Conservation (phyloP, 2,329 filamentous ascomycete genomes). For the Microascus cirrosus region DNA sequence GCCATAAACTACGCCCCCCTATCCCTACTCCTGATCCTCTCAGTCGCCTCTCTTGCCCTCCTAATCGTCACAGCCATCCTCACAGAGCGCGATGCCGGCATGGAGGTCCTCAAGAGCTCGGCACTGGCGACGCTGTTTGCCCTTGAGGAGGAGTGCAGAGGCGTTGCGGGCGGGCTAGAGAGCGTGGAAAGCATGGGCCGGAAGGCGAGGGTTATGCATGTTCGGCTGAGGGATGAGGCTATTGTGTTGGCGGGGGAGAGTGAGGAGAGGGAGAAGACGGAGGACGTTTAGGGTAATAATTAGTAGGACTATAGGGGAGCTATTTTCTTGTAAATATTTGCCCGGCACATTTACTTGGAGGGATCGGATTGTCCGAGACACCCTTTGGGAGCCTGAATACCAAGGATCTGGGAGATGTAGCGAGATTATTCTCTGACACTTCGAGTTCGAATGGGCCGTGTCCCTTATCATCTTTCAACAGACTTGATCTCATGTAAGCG, state of each 20-base stretch:
- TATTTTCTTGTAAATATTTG: neutral
- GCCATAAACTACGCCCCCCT: slow-evolving; percentile 14
- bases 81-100: slow-evolving; percentile 10
- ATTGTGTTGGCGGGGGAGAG: slow-evolving; percentile 4
- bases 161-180: slow-evolving; percentile 8
- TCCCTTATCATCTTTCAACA: too few relatives aligned
- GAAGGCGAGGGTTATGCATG: slow-evolving; percentile 8
- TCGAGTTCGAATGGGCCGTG: neutral
- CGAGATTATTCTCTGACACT: too few relatives aligned
- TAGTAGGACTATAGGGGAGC: neutral
- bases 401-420: neutral
- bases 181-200: slow-evolving; percentile 3
- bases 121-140: slow-evolving; percentile 13
- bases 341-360: neutral
- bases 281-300: neutral
- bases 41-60: slow-evolving; percentile 10
- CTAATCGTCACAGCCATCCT: slow-evolving; percentile 13
- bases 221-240: slow-evolving; percentile 3
- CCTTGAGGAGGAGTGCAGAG: slow-evolving; percentile 8
- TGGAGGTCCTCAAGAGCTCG: slow-evolving; percentile 15
- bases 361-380: neutral
- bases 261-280: neutral
- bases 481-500: too few relatives aligned
- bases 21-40: slow-evolving; percentile 13
- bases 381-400: neutral